Conservation (phyloP, 257 asterid genomes). For the Pogostemon cablin region DNA sequence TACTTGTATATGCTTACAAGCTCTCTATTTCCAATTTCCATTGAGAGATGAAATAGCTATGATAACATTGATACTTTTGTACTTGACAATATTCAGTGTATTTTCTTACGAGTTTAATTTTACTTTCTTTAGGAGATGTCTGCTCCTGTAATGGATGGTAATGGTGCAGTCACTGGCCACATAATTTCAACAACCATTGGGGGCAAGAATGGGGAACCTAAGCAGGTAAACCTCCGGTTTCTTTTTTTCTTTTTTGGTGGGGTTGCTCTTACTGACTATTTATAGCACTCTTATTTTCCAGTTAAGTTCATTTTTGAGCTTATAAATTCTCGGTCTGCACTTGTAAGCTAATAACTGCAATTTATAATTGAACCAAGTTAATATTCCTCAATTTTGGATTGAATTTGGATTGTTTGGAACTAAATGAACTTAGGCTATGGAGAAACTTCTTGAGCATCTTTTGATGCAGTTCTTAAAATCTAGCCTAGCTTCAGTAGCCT, state of each 20-base stretch:
- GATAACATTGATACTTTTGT: slow-evolving; percentile 1
- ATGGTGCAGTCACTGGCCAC: slow-evolving; percentile 81
- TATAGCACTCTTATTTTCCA: background rate
- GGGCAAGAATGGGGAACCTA: slow-evolving; percentile 95
- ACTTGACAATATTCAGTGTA: background rate
- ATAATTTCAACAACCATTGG: slow-evolving; percentile 91
- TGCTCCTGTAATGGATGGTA: slow-evolving; percentile 70
- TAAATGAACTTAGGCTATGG: slow-evolving; percentile 9
- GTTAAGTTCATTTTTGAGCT: background rate
- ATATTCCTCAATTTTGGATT: slow-evolving; percentile 11
- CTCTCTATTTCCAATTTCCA: background rate
- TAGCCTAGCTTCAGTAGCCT: slow-evolving; percentile 9
- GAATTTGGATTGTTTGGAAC: slow-evolving; percentile 15
- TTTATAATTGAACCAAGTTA: slow-evolving; percentile 2
- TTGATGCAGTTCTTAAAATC: slow-evolving; percentile 25
- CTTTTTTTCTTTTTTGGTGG: background rate
- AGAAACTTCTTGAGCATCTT: slow-evolving; percentile 19
- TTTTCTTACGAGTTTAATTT: slow-evolving; percentile 32
- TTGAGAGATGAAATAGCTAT: slow-evolving; percentile 11
- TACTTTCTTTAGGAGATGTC: slow-evolving; percentile 66
- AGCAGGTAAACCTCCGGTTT: slow-evolving; percentile 57
- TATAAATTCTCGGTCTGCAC: background rate
- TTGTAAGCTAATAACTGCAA: background rate
- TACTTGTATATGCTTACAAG: slow-evolving; percentile 12
- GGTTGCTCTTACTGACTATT: too few species aligned